Evolutionary conservation across 768 basidiomycete genomes (phyloP).

Genomic region (Hypsizygus marmoreus): DNA sequence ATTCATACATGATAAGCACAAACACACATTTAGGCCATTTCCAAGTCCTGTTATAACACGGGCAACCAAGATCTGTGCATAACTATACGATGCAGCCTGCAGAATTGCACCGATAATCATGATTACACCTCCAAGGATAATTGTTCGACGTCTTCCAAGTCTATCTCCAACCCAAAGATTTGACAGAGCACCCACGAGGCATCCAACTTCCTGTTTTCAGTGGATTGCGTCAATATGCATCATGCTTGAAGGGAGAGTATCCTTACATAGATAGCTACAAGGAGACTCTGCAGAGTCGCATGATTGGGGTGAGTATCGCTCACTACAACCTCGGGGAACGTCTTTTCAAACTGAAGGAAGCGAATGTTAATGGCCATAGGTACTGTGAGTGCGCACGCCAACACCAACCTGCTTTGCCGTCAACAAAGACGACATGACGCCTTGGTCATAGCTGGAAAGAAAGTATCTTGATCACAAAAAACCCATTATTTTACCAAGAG

Average conservation of each 20-base stretch:
- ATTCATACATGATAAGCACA: neutral
- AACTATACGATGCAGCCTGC: conserved; percentile 57
- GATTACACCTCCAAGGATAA: conserved; percentile 56
- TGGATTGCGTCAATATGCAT: neutral
- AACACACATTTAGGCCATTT: conserved; percentile 59
- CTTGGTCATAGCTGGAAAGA: conserved; percentile 61
- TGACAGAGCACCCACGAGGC: conserved; percentile 61
- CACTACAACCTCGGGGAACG: conserved; percentile 56
- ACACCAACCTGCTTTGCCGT: conserved; percentile 49
- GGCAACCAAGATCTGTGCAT: conserved; percentile 63
- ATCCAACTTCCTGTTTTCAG: conserved; percentile 57
- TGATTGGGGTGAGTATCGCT: conserved; percentile 39
- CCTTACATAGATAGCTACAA: conserved; percentile 60
- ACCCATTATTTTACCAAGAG: conserved; percentile 8
- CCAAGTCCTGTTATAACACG: conserved; percentile 64
- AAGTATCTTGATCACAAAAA: neutral
- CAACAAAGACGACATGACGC: conserved; percentile 68
- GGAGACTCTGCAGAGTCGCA: conserved; percentile 59
- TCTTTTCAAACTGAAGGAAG: conserved; percentile 50
- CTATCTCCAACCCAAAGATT: conserved; percentile 63
- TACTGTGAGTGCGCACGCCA: no score
- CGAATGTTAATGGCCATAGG: neutral
- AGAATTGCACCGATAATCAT: conserved; percentile 67
- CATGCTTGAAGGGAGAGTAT: no score
- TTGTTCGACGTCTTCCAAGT: conserved; percentile 60